Base-by-base conservation (phyloP, 164 flowering plant species). In the Piper betle region DNA sequence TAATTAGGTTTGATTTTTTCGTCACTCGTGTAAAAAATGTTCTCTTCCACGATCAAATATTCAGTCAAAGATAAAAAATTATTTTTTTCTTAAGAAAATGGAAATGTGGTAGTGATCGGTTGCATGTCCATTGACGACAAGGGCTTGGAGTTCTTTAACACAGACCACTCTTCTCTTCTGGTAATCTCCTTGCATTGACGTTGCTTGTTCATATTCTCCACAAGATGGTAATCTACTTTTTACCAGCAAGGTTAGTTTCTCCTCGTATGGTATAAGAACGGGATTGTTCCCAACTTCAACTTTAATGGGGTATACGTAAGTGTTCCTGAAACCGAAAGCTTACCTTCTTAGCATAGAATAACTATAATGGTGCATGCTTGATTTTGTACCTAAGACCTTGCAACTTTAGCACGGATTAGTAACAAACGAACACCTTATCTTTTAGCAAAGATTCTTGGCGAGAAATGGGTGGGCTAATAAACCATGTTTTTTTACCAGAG, bases 401-500 rank as follows among this genome's bases (percentile, higher is more conserved):
- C 33, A 25, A 25, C 33, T 25, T 25, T 25, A 25, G 33, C 33
- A 25, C 33, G 33, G 33, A 25, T 25, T 25, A 25, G 33, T 25
- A 25, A 25, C 33, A 25, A 25, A 25, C 33, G 33, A 25, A 25
- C 33, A 25, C 33, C 10, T n/a, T 19, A 19, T 25, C 8, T 55
- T 53, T 55, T 4, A 37, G 20, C 13, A 19, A 4, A 10, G 20
- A 6, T 4, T 4, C 57, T 55, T 5, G 38, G 3, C 57, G 20
- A 37, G 57, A 37, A 55, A 55, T 11, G 15, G 7, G 17, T 39
- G 15, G 5, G 18, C 19, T 19, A 8, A 6, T 17, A 53, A 9
- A 16, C 3, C 20, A n/a, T 5, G 39, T 33, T 7, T 59, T 39
- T 10, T 9, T 68, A 62, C 65, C 82, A 84, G 88, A 78, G 62